A percentile compares a stretch with the other conserved stretches of the same genome.
Conservation (phyloP, 352 stramenopile genomes). For the Phytophthora hibernalis region DNA sequence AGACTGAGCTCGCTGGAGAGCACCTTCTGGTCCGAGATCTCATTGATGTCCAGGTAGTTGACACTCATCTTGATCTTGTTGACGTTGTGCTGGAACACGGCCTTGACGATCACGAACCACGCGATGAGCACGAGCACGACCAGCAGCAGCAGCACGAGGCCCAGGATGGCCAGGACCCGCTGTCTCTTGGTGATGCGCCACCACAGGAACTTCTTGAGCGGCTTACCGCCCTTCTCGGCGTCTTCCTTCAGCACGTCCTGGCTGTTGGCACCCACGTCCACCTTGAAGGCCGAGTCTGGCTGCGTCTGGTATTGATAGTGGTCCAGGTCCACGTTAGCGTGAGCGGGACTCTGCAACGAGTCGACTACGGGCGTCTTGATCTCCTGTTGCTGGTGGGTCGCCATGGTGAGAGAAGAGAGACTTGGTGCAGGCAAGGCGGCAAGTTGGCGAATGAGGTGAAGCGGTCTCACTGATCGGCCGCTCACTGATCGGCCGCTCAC, state of each 20-base stretch:
- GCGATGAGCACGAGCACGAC: conserved; percentile 63
- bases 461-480: background rate
- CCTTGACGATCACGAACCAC: conserved; percentile 62
- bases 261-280: conserved; percentile 31
- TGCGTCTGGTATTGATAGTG: conserved; percentile 41
- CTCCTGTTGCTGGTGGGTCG: conserved; percentile 28
- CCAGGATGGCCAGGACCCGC: conserved; percentile 56
- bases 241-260: conserved; percentile 37
- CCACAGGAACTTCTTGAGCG: conserved; percentile 55
- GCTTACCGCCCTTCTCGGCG: conserved; percentile 30
- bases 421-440: conserved; percentile 23
- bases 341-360: conserved; percentile 32
- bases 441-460: conserved; percentile 35
- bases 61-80: conserved; percentile 65
- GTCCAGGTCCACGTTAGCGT: conserved; percentile 30
- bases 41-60: conserved; percentile 76
- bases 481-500: background rate
- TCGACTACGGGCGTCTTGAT: conserved; percentile 37
- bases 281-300: conserved; percentile 40
- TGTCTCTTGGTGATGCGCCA: conserved; percentile 65
- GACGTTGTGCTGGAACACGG: conserved; percentile 66
- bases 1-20: conserved; percentile 63
- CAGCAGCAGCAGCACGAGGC: conserved; percentile 42
- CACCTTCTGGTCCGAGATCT: conserved; percentile 46
- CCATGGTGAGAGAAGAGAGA: conserved; percentile 18